phyloP scores from a whole-genome alignment of 305 asterid species.

The Fraxinus dipetala region DNA sequence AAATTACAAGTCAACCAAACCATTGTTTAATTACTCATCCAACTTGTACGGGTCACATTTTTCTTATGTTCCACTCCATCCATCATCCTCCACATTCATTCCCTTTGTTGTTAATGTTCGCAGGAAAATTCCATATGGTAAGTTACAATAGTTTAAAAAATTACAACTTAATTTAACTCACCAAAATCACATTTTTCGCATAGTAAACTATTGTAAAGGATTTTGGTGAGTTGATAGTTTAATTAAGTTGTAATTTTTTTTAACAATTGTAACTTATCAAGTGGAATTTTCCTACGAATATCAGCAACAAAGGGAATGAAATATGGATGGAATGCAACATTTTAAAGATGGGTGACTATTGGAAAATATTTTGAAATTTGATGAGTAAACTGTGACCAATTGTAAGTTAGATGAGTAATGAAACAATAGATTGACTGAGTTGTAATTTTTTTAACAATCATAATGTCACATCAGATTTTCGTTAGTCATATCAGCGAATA shows the following conservation, averaged over 20 bases:
- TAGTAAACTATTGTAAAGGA: not conserved
- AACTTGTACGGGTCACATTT: too few species aligned
- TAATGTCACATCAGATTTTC: too few species aligned
- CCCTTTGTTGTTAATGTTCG: not conserved
- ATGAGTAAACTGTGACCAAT: not conserved
- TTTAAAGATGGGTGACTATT: not conserved
- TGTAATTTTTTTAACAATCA: not conserved
- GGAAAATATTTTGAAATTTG: not conserved
- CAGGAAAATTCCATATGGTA: not conserved
- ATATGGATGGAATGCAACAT: not conserved
- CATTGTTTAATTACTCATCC: not conserved
- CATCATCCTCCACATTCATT: not conserved
- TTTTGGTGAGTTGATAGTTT: not conserved
- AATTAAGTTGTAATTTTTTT: not conserved
- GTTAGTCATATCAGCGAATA: not conserved
- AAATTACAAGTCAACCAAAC: too few species aligned
- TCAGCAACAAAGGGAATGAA: not conserved
- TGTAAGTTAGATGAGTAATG: not conserved
- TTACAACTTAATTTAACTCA: not conserved
- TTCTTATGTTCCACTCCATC: not conserved
- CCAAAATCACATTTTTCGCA: not conserved
- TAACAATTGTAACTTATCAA: not conserved
- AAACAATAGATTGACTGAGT: not conserved
- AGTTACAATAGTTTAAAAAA: not conserved
- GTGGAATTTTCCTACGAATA: not conserved